These are phyloP conservation scores for Sporisorium graminicola DNA, from an alignment of 1,284 basidiomycete genomes.

Conservation along the genomic window DNA sequence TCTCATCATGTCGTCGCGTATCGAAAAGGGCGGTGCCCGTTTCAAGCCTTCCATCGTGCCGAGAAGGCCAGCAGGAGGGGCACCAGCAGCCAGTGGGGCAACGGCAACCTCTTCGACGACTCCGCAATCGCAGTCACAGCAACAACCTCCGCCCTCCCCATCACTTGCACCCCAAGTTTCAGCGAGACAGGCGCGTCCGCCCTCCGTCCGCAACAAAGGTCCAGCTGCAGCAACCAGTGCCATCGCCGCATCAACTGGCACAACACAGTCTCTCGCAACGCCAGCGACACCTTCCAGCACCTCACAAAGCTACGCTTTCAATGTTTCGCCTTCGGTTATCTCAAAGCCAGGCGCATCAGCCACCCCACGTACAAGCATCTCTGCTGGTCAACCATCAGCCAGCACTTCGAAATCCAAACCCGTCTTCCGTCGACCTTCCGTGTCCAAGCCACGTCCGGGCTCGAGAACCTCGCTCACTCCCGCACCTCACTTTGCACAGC, in stretches of 20 bases:
- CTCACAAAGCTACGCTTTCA: conserved; percentile 51
- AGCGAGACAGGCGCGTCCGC: conserved; percentile 19
- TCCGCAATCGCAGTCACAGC: conserved; percentile 12
- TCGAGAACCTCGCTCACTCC: conserved; percentile 44
- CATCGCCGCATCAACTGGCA: not conserved
- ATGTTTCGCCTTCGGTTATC: conserved; percentile 35
- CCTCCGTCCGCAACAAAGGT: conserved; percentile 28
- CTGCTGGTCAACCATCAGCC: conserved; percentile 16
- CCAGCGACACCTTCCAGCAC: not conserved
- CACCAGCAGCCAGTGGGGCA: conserved; percentile 1
- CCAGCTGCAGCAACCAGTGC: not conserved
- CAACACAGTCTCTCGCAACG: not conserved
- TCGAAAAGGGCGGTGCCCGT: conserved; percentile 54
- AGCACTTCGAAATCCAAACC: conserved; percentile 20
- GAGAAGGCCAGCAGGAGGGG: conserved; percentile 24
- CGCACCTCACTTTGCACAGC: conserved; percentile 19
- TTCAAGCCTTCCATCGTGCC: conserved; percentile 56
- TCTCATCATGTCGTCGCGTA: conserved; percentile 48
- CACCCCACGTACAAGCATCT: conserved; percentile 11
- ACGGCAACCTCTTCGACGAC: conserved; percentile 6
- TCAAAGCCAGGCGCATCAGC: conserved; percentile 12
- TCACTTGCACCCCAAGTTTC: conserved; percentile 16
- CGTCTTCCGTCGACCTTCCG: conserved; percentile 33
- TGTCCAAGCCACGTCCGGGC: conserved; percentile 42
- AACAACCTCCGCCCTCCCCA: conserved; percentile 30